Conservation (phyloP, 208 protist genomes). For the Naegleria lovaniensis region DNA sequence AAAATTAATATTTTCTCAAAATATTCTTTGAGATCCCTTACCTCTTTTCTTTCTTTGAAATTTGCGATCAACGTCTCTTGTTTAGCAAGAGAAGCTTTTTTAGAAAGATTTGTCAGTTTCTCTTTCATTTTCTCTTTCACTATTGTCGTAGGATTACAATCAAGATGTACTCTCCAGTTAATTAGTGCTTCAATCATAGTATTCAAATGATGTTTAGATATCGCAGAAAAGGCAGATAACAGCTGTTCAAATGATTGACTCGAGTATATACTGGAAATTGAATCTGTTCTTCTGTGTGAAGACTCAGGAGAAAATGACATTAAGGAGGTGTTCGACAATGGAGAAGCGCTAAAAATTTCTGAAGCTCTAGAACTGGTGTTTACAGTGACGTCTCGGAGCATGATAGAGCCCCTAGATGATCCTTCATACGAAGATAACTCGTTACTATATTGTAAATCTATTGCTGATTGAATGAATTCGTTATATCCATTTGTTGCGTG, state of each 20-base stretch:
- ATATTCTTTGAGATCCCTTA: too few species aligned
- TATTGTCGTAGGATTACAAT: not conserved
- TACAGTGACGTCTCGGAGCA: not conserved
- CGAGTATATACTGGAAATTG: not conserved
- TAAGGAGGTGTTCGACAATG: not conserved
- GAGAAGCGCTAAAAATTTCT: not conserved
- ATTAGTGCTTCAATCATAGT: not conserved
- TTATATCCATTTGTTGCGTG: not conserved
- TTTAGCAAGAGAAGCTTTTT: not conserved
- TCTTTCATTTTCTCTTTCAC: not conserved
- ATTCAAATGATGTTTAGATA: constrained; percentile 22
- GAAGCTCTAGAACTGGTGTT: not conserved
- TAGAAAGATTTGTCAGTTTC: not conserved
- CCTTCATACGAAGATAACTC: not conserved
- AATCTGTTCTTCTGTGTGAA: not conserved
- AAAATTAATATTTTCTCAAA: too few species aligned
- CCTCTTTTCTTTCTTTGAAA: constrained; percentile 17
- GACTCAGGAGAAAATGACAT: not conserved
- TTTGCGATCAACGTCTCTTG: not conserved
- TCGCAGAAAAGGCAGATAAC: not conserved
- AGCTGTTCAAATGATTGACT: constrained; percentile 22
- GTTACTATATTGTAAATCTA: not conserved
- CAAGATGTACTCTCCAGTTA: constrained; percentile 11
- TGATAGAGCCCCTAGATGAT: not conserved
- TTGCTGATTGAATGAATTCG: not conserved